Percentiles rank a stretch among this genome's conserved stretches.
phyloP scores from a whole-genome alignment of 176 grass and related monocot genomes.

The Avena insularis region DNA sequence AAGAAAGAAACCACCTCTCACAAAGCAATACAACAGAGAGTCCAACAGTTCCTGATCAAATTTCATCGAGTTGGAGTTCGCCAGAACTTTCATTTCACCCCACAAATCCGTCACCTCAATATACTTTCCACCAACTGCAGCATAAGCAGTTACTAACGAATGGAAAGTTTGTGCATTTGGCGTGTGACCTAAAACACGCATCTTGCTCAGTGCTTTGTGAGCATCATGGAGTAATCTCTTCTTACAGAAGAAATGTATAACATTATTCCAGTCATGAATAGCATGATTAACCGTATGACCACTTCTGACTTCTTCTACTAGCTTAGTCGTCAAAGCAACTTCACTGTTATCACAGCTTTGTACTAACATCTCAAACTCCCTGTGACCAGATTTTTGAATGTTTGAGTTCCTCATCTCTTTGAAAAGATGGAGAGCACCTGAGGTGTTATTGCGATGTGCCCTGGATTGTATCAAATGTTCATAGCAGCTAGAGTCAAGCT shows the following conservation, averaged over 20 bases:
- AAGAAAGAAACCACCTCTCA: constrained; percentile 93
- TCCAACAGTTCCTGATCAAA: constrained; percentile 92
- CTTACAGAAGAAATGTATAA: constrained; percentile 97
- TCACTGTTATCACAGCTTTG: constrained; percentile 40
- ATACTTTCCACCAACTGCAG: constrained; percentile 86
- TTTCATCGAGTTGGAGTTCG: constrained; percentile 61
- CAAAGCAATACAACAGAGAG: constrained; percentile 94
- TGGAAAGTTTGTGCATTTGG: constrained; percentile 84
- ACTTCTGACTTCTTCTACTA: constrained; percentile 84
- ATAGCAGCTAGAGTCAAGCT: constrained; percentile 71
- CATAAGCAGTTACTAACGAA: constrained; percentile 80
- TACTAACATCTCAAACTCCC: constrained; percentile 53
- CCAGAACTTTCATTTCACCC: constrained; percentile 94
- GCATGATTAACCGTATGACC: constrained; percentile 56
- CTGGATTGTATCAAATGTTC: constrained; percentile 75
- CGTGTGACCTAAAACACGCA: constrained; percentile 71
- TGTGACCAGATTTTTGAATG: constrained; percentile 57
- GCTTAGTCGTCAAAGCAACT: constrained; percentile 63
- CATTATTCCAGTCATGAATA: constrained; percentile 91
- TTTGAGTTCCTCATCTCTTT: constrained; percentile 72
- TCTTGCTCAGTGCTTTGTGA: constrained; percentile 84
- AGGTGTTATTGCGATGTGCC: constrained; percentile 54
- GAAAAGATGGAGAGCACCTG: constrained; percentile 58
- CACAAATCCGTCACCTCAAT: constrained; percentile 87
- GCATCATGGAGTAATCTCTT: constrained; percentile 89